Evolutionary conservation across 75 land plant genomes (phyloP).

Genomic region (Gnetum montanum): DNA sequence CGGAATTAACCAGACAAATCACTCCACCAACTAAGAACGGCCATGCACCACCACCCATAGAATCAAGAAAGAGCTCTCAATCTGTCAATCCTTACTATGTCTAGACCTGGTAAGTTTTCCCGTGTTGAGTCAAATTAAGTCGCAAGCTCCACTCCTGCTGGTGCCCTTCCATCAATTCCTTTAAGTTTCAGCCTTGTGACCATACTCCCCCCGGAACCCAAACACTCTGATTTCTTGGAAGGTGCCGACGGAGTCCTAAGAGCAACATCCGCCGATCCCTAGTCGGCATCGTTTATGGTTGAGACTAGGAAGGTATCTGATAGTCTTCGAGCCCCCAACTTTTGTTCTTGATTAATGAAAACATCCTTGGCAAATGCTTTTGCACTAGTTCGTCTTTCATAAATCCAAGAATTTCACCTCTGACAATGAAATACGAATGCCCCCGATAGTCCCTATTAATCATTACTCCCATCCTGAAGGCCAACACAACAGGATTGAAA

Average conservation of each 20-base stretch:
- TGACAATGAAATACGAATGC: too few species aligned
- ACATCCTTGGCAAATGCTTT: conserved; percentile 24
- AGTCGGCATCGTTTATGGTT: conserved; percentile 25
- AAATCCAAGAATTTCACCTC: too few species aligned
- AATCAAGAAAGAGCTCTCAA: conserved; percentile 53
- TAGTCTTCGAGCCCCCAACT: conserved; percentile 20
- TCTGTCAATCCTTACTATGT: conserved; percentile 56
- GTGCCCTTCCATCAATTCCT: conserved; percentile 54
- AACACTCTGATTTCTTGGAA: not conserved
- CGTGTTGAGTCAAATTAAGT: conserved; percentile 55
- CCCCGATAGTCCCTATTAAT: too few species aligned
- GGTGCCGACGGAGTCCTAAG: conserved; percentile 17
- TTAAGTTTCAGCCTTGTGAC: conserved; percentile 57
- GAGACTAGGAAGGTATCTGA: conserved; percentile 20
- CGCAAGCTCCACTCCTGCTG: conserved; percentile 49
- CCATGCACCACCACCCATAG: conserved; percentile 64
- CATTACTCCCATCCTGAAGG: too few species aligned
- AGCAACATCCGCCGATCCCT: conserved; percentile 21
- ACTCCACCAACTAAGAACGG: conserved; percentile 60
- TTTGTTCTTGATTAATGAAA: conserved; percentile 22
- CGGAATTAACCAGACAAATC: conserved; percentile 92
- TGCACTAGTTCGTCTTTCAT: too few species aligned
- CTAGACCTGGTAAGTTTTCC: conserved; percentile 50
- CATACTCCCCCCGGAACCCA: conserved; percentile 11
- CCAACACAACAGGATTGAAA: too few species aligned